phyloP scores from a whole-genome alignment of 1,284 basidiomycete species.

The Tetrapyrgos nigripes region DNA sequence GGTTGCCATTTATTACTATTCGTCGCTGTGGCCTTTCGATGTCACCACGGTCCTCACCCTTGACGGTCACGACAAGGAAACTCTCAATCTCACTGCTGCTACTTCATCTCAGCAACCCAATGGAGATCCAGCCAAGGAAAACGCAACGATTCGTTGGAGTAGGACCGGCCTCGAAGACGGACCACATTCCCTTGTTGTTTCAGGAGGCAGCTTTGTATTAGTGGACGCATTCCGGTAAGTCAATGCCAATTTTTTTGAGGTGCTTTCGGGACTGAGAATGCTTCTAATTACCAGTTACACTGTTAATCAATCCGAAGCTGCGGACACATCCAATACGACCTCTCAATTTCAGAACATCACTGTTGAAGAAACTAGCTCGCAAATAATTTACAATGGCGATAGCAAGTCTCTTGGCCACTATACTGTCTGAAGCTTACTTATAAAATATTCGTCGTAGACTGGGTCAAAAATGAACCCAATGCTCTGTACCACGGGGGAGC shows the following conservation, averaged over 20 bases:
- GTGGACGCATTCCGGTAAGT: background rate
- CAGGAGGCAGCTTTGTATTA: background rate
- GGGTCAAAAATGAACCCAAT: background rate
- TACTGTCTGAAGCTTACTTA: background rate
- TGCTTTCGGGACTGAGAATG: background rate
- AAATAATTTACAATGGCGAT: background rate
- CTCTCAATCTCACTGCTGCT: background rate
- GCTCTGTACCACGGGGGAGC: background rate
- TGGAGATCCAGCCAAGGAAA: background rate
- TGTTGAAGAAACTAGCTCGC: background rate
- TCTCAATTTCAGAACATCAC: background rate
- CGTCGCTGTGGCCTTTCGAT: conserved; percentile 6
- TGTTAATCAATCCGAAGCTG: background rate
- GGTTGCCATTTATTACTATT: conserved; percentile 7
- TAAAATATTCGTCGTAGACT: background rate
- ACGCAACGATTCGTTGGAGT: background rate
- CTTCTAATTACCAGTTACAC: background rate
- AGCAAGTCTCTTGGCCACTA: background rate
- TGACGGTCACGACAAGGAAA: background rate
- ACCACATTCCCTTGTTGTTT: background rate
- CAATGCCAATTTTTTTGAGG: background rate
- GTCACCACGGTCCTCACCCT: conserved; percentile 1
- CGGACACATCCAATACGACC: background rate
- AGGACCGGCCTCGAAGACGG: background rate
- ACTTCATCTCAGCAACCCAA: background rate